Conservation (phyloP, 805 yeast genomes). For the Kodamaea neixiangensis region DNA sequence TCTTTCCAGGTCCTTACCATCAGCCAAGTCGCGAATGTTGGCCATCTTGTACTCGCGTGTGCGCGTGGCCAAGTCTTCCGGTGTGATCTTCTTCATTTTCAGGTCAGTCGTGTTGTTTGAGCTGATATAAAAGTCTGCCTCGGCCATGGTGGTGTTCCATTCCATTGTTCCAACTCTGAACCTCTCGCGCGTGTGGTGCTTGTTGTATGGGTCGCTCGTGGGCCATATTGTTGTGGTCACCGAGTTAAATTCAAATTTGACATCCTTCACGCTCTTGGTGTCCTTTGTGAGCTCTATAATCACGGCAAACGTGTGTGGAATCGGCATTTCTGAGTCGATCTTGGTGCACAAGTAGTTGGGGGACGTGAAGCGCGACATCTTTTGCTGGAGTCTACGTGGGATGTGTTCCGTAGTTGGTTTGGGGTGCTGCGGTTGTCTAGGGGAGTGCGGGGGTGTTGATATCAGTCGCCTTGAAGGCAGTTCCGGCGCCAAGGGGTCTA, state of each 20-base stretch:
- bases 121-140: constrained; percentile 48
- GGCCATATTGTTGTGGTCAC: constrained; percentile 53
- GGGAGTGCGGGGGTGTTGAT: not conserved
- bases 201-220: constrained; percentile 51
- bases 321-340: constrained; percentile 41
- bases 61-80: constrained; percentile 45
- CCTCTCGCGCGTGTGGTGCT: constrained; percentile 44
- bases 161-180: constrained; percentile 49
- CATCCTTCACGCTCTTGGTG: constrained; percentile 31
- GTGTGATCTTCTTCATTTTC: constrained; percentile 39
- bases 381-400: constrained; percentile 19
- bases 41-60: constrained; percentile 34
- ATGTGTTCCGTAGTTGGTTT: constrained; percentile 12
- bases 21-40: constrained; percentile 12
- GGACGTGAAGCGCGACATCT: constrained; percentile 27
- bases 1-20: constrained; percentile 7
- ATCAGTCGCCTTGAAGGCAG: constrained; percentile 1
- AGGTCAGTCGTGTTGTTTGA: constrained; percentile 45
- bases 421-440: constrained; percentile 1
- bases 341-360: constrained; percentile 39
- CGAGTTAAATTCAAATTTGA: constrained; percentile 46
- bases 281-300: constrained; percentile 47
- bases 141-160: constrained; percentile 42
- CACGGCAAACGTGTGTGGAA: constrained; percentile 56
- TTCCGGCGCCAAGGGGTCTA: constrained; percentile 8